A percentile compares a stretch with the other conserved stretches of the same genome.
Evolutionary conservation across 192 early-diverging fungal species (phyloP).

Genomic region (Linnemannia hyalina): DNA sequence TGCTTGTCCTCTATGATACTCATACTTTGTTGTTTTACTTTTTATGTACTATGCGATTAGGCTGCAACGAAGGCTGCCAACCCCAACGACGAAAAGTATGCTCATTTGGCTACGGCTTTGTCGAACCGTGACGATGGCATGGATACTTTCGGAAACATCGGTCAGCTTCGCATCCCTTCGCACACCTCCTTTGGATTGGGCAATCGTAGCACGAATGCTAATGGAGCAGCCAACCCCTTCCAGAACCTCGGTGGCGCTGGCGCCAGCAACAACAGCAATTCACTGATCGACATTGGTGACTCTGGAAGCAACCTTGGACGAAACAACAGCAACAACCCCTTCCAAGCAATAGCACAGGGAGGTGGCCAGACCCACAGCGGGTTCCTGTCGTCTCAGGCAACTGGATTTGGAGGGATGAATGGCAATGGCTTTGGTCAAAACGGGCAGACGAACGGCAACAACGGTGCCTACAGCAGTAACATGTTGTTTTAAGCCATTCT

Average conservation of each 20-base stretch:
- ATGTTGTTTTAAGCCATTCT: slow-evolving; percentile 27
- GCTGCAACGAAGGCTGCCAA: slow-evolving; percentile 9
- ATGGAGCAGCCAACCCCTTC: slow-evolving; percentile 46
- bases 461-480: slow-evolving; percentile 29
- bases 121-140: slow-evolving; percentile 58
- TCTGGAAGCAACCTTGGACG: not conserved
- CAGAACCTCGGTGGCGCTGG: slow-evolving; percentile 24
- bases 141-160: slow-evolving; percentile 69
- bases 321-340: slow-evolving; percentile 45
- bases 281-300: slow-evolving; percentile 43
- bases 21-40: not conserved
- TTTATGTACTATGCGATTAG: not conserved
- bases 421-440: not conserved
- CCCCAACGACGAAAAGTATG: slow-evolving; percentile 34
- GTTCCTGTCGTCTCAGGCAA: slow-evolving; percentile 35
- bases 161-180: slow-evolving; percentile 62
- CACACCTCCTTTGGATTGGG: slow-evolving; percentile 39
- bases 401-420: slow-evolving; percentile 38
- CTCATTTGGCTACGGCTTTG: slow-evolving; percentile 26
- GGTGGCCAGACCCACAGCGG: slow-evolving; percentile 9
- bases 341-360: slow-evolving; percentile 19
- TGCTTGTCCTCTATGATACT: not conserved
- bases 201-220: slow-evolving; percentile 11
- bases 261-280: slow-evolving; percentile 29
- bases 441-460: slow-evolving; percentile 9